A percentile compares a stretch with the other conserved stretches of the same genome.
Evolutionary conservation across 257 asterid genomes (phyloP).

Genomic region (Knoxia roxburghii): DNA sequence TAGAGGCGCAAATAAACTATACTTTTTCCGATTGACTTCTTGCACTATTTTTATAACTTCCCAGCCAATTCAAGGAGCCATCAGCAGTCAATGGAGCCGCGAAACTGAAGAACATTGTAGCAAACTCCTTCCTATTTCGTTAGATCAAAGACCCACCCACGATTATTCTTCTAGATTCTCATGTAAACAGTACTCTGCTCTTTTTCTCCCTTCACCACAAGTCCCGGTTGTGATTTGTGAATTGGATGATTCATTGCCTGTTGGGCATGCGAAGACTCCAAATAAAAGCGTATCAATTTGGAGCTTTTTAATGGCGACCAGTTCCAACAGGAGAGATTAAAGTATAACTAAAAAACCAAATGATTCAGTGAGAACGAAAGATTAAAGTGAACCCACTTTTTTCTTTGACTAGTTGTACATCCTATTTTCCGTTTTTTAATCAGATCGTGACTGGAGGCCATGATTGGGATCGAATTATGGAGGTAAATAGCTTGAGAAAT

Average conservation of each 20-base stretch:
- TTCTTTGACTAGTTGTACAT: not conserved
- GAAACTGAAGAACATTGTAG: too few relatives aligned
- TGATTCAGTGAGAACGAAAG: not conserved
- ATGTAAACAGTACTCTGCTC: not conserved
- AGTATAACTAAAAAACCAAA: too few relatives aligned
- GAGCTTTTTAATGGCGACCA: too few relatives aligned
- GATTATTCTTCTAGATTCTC: not conserved
- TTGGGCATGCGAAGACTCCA: slow-evolving; percentile 5
- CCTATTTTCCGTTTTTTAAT: not conserved
- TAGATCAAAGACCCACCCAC: too few relatives aligned
- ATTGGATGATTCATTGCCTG: slow-evolving; percentile 13
- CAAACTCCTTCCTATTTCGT: too few relatives aligned
- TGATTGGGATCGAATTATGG: not conserved
- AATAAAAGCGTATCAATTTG: not conserved
- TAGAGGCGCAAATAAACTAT: too few relatives aligned
- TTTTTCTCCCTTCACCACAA: not conserved
- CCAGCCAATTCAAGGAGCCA: too few relatives aligned
- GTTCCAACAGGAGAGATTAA: too few relatives aligned
- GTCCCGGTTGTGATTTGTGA: not conserved
- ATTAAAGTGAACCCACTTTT: not conserved
- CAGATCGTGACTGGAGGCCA: not conserved
- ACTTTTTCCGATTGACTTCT: too few relatives aligned
- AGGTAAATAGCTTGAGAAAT: not conserved
- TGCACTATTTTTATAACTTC: too few relatives aligned
- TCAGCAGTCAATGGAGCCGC: too few relatives aligned